Percentiles rank a stretch among this genome's conserved stretches.
These are phyloP conservation scores for Botrytis pseudocinerea DNA, from an alignment of 2,329 filamentous ascomycete genomes.

Conservation along the genomic window DNA sequence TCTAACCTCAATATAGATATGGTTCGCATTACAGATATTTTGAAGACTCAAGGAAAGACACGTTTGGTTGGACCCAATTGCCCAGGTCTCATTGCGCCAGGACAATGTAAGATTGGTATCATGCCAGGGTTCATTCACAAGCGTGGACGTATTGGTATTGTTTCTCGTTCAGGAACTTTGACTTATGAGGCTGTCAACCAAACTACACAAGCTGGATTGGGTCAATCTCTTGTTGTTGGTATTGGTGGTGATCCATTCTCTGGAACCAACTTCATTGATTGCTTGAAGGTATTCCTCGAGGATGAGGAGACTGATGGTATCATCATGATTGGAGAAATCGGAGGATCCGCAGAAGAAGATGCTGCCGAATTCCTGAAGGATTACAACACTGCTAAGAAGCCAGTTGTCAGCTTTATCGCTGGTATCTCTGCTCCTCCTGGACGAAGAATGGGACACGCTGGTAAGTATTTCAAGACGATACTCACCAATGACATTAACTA, in stretches of 20 bases:
- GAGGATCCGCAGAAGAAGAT: constrained; percentile 95
- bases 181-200: constrained; percentile 99
- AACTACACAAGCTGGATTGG: constrained; percentile 93
- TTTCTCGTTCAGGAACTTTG: constrained; percentile 95
- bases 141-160: constrained; percentile 96
- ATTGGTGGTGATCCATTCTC: constrained; percentile 99
- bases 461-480: constrained; percentile 45
- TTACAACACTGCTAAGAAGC: constrained; percentile 92
- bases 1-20: constrained; percentile 64
- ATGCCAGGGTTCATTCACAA: constrained; percentile 99
- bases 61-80: constrained; percentile 97
- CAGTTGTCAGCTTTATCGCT: constrained; percentile 96
- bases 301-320: constrained; percentile 97
- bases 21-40: constrained; percentile 96
- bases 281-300: constrained; percentile 92
- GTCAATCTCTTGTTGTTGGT: constrained; percentile 96
- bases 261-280: constrained; percentile 99
- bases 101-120: constrained; percentile 99
- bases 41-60: constrained; percentile 97
- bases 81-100: constrained; percentile 90
- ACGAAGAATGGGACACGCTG: constrained; percentile 97
- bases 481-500: constrained; percentile 24
- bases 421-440: constrained; percentile 97
- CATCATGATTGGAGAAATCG: constrained; percentile 99
- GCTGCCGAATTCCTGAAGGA: constrained; percentile 93